Evolutionary conservation across 306 rosid species (phyloP).

Genomic region (Rubus parviflorus): DNA sequence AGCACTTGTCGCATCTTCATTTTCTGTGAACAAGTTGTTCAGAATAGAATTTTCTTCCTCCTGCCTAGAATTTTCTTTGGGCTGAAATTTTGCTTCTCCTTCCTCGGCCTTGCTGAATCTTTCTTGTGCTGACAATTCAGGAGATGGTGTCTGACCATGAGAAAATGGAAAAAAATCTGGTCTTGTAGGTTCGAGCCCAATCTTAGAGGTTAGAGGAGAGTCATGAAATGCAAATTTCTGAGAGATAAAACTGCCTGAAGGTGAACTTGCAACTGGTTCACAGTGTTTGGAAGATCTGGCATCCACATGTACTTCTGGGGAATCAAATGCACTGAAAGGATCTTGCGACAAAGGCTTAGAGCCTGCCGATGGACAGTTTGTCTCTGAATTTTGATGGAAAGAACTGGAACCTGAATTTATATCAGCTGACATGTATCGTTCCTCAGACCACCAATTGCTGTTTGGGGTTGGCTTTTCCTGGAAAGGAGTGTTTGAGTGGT

Average conservation of each 20-base stretch:
- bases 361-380: constrained; percentile 37
- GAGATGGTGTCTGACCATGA: constrained; percentile 45
- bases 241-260: constrained; percentile 46
- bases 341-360: constrained; percentile 45
- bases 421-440: constrained; percentile 44
- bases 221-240: constrained; percentile 38
- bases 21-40: constrained; percentile 38
- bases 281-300: constrained; percentile 36
- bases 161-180: constrained; percentile 40
- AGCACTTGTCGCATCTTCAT: constrained; percentile 35
- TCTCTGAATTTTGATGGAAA: constrained; percentile 43
- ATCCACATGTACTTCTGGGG: constrained; percentile 33
- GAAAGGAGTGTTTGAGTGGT: constrained; percentile 42
- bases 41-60: constrained; percentile 40
- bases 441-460: constrained; percentile 46
- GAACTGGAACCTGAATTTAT: constrained; percentile 40
- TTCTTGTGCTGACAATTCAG: constrained; percentile 48
- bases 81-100: constrained; percentile 32
- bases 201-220: constrained; percentile 37
- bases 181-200: constrained; percentile 29
- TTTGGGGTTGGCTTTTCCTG: constrained; percentile 42
- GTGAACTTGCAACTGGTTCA: constrained; percentile 40
- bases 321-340: constrained; percentile 39
- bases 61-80: constrained; percentile 30
- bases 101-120: constrained; percentile 52